Base-by-base conservation (phyloP, 2,329 filamentous ascomycete genomes). In the Monosporascus cannonballus region DNA sequence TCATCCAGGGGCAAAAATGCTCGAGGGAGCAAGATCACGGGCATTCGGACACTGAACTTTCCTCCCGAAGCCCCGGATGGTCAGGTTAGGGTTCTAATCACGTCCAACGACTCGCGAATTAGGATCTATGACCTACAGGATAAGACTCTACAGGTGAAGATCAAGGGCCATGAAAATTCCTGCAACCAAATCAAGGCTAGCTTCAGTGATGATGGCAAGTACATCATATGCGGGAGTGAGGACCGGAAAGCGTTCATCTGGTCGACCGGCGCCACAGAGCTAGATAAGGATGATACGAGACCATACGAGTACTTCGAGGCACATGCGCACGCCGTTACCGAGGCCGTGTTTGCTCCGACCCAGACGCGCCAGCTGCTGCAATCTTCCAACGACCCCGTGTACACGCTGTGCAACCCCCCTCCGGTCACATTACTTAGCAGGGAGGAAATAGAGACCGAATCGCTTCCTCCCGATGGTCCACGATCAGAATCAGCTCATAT, bases 21-120 rank as follows among this genome's bases (percentile, higher is more conserved):
- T 4, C 96, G 96, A 68, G 93, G 93, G 6, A 96, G 91, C 73
- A 99, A 99, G 68, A 96, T 99, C 61, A 97, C 94, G 0, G 92
- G 91, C 6, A 96, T 99, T 50, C 85, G 93, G 64, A 87, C 90
- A 0, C 84, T 86, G 58, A 70, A 74, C 17, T 75, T 83, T 48
- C 83, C 84, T 4, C 75, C 77, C 2, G 59, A 61, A 22, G 52
- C 67, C 7, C 68, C 71, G 14, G 80, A 80, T 37, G 83, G 83
- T 1, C 87, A 92, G 50, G 79, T 90, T 49, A 96, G 95, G 64
- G 75, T 99, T 3, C 75, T 99, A 6, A 85, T 99, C 53, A 96
- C 90, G 2, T 96, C 92, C 60, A 99, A 97, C 62, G 94, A 99
- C 67, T 96, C 93, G 1, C 84, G 94, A 22, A 82, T 97, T 17